A percentile compares a stretch with the other conserved stretches of the same genome.
phyloP scores from a whole-genome alignment of 345 rosid genomes.

The Rhodomyrtus tomentosa region DNA sequence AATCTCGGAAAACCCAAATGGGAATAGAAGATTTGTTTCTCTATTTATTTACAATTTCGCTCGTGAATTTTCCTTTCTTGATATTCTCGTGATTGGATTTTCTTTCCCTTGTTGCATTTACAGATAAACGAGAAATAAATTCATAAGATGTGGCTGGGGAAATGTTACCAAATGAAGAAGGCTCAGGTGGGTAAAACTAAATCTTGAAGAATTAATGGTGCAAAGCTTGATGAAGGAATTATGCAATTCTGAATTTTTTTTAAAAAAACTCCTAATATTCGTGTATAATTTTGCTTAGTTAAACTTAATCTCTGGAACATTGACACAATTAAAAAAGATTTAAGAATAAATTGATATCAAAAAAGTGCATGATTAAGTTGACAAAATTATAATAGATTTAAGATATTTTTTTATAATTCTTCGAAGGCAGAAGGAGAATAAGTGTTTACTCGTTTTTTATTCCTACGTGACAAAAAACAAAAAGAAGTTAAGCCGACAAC shows the following conservation, averaged over 20 bases:
- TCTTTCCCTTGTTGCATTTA: no score
- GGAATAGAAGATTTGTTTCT: neutral
- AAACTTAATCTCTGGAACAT: neutral
- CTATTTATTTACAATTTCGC: neutral
- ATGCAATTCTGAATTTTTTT: no score
- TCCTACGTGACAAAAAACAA: neutral
- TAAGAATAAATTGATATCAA: no score
- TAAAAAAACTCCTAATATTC: no score
- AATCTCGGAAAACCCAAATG: neutral
- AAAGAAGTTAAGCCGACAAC: rapidly evolving
- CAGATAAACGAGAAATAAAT: no score
- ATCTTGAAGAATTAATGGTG: no score
- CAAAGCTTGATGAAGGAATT: no score
- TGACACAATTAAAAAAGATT: no score
- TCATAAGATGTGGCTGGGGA: neutral
- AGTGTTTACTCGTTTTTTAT: neutral
- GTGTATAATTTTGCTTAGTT: neutral
- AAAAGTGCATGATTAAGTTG: no score
- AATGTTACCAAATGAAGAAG: neutral
- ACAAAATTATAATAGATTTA: no score
- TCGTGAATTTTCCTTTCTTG: neutral
- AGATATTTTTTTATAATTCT: neutral
- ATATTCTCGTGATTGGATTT: neutral
- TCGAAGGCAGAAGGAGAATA: neutral
- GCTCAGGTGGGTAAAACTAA: neutral